Percentiles rank a stretch among this genome's conserved stretches.
Evolutionary conservation across 2,329 filamentous ascomycete species (phyloP).

Genomic region (Passalora sequoiae): DNA sequence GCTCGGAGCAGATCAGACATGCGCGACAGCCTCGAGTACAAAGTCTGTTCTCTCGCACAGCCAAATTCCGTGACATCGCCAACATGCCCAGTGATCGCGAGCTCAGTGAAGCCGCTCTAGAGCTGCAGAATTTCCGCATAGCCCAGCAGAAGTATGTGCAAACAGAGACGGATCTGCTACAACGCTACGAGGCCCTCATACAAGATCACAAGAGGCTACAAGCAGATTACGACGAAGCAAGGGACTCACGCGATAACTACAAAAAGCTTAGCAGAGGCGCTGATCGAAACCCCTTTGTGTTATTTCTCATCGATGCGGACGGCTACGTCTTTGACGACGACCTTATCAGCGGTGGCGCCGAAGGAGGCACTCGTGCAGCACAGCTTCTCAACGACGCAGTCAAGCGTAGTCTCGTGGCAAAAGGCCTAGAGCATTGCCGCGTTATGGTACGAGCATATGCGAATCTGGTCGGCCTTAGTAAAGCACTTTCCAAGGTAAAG

Average conservation of each 20-base stretch:
- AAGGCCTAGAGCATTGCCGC: slow-evolving; percentile 49
- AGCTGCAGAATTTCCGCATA: not conserved
- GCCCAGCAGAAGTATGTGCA: not conserved
- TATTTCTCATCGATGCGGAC: slow-evolving; percentile 60
- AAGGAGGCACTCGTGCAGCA: slow-evolving; percentile 54
- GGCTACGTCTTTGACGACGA: slow-evolving; percentile 46
- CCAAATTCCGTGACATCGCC: too few species aligned
- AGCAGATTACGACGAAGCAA: slow-evolving; percentile 54
- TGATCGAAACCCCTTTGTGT: slow-evolving; percentile 54
- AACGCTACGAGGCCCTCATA: not conserved
- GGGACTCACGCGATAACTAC: slow-evolving; percentile 50
- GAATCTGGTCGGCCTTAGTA: slow-evolving; percentile 43
- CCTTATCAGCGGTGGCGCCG: slow-evolving; percentile 27
- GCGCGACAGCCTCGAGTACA: too few species aligned
- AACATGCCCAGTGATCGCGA: slow-evolving; percentile 3
- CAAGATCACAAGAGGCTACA: slow-evolving; percentile 50
- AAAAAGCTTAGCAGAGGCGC: slow-evolving; percentile 47
- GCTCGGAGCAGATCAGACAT: too few species aligned
- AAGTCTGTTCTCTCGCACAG: too few species aligned
- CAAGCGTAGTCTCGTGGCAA: slow-evolving; percentile 41
- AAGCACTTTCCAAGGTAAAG: slow-evolving; percentile 45
- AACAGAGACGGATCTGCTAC: not conserved
- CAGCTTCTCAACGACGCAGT: slow-evolving; percentile 50
- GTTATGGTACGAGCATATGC: slow-evolving; percentile 46
- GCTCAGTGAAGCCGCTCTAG: not conserved